Base-by-base conservation (phyloP, 2,329 filamentous ascomycete species). In the Cercospora nicotianae region DNA sequence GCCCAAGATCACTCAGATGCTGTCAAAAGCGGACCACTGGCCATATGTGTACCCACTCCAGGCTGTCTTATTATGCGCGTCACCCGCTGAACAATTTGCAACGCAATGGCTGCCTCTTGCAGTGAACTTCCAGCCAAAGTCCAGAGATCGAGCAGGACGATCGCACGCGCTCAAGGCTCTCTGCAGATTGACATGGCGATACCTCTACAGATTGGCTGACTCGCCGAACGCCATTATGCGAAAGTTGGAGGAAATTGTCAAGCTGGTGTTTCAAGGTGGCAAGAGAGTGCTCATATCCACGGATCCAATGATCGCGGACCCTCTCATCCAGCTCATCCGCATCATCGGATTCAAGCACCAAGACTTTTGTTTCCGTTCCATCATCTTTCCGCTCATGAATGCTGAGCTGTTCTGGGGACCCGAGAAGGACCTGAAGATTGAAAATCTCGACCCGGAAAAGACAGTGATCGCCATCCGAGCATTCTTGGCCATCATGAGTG, bases 391-490 rank as follows among this genome's bases (percentile, higher is more conserved):
- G 3, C 82, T 99, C 42, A 91, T 99, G 76, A 97, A 96, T 77
- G 93, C 93, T 1, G 94, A 97, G 63, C 83, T 93, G n/a, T 95
- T 97, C 77, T 85, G 87, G 30, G 72, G 72, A 1, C 69, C 74
- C 5, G 77, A 77, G 31, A 92, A 90, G 74, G 92, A 97, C 55
- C 82, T 95, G 51, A 93, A 89, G 76, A 91, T 97, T 30, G 95
- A 98, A 76, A 92, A 96, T 76, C 86, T 99, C 69, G 95, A 99
- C 70, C 95, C 96, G 0, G 96, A 99, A 77, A 91, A 92, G 74
- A 96, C 97, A 81, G 94, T 98, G n/a, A 91, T 99, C 73, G 95
- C 94, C 2, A 99, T 99, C 70, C 88, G 93, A 70, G 92, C 95
- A 3, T 99, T 98, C 77, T 84, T 99, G 30, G 92, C 91, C 33